These are phyloP conservation scores for Hypomyces rosellus DNA, from an alignment of 2,329 filamentous ascomycete genomes.

Conservation along the genomic window DNA sequence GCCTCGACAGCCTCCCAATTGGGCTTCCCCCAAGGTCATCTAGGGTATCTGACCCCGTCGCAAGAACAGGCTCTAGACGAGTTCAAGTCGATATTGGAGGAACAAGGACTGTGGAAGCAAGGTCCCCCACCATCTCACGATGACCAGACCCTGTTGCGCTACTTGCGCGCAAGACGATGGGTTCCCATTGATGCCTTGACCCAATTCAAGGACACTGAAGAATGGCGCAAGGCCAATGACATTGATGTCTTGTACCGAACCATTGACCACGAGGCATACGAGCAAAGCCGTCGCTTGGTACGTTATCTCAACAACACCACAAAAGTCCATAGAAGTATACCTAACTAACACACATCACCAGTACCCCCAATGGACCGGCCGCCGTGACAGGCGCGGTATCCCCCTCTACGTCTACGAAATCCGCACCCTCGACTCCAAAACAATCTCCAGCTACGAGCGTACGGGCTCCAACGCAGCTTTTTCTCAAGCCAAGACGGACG, in stretches of 20 bases:
- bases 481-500: slow-evolving; percentile 56
- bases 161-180: slow-evolving; percentile 79
- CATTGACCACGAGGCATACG: slow-evolving; percentile 79
- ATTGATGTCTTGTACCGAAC: slow-evolving; percentile 76
- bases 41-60: slow-evolving; percentile 65
- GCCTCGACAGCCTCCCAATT: slow-evolving; percentile 29
- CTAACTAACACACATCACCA: slow-evolving; percentile 28
- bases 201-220: slow-evolving; percentile 84
- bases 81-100: slow-evolving; percentile 64
- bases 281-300: slow-evolving; percentile 71
- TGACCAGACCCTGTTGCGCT: slow-evolving; percentile 72
- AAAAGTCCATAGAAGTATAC: background rate
- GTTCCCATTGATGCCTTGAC: slow-evolving; percentile 67
- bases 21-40: slow-evolving; percentile 69
- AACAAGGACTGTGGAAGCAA: slow-evolving; percentile 58
- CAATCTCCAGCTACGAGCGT: slow-evolving; percentile 72
- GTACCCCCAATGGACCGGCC: slow-evolving; percentile 94
- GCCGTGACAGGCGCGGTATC: slow-evolving; percentile 83
- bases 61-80: slow-evolving; percentile 61
- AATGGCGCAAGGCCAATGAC: slow-evolving; percentile 76
- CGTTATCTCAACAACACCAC: slow-evolving; percentile 20
- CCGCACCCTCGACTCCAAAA: slow-evolving; percentile 73
- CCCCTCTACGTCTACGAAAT: slow-evolving; percentile 91
- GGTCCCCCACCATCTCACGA: slow-evolving; percentile 58
- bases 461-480: slow-evolving; percentile 48